A percentile compares a stretch with the other conserved stretches of the same genome.
These are phyloP conservation scores for Trichoderma sp. DNA, from an alignment of 2,329 filamentous ascomycete genomes.

Conservation along the genomic window DNA sequence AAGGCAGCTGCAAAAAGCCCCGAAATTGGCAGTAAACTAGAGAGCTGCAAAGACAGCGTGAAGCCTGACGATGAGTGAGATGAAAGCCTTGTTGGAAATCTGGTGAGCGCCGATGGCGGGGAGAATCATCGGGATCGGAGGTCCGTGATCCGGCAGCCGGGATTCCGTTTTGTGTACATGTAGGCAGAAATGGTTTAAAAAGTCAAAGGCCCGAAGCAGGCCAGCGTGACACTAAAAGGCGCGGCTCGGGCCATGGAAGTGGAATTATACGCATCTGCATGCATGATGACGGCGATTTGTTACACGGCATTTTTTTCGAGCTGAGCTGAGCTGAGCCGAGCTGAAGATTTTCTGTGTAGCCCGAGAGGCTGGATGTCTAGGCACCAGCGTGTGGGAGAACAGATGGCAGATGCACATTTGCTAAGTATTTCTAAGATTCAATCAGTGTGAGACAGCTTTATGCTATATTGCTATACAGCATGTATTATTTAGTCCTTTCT, in stretches of 20 bases:
- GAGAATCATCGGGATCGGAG: slow-evolving; percentile 6
- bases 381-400: neutral
- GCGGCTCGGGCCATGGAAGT: neutral
- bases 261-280: neutral
- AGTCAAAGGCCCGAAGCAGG: neutral
- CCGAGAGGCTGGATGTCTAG: neutral
- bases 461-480: neutral
- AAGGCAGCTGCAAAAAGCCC: no score
- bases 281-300: neutral
- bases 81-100: neutral
- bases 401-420: neutral
- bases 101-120: neutral
- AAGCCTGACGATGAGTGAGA: neutral
- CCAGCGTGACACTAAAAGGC: neutral
- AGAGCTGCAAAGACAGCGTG: neutral
- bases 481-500: neutral
- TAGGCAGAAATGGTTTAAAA: no score
- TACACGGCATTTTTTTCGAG: neutral
- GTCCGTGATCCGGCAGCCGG: slow-evolving; percentile 14
- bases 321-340: neutral
- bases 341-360: neutral
- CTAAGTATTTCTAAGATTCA: neutral
- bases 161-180: neutral
- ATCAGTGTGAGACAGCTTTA: neutral
- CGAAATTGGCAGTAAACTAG: neutral